phyloP scores from a whole-genome alignment of 1,284 basidiomycete genomes.

The Ustilago hordei region DNA sequence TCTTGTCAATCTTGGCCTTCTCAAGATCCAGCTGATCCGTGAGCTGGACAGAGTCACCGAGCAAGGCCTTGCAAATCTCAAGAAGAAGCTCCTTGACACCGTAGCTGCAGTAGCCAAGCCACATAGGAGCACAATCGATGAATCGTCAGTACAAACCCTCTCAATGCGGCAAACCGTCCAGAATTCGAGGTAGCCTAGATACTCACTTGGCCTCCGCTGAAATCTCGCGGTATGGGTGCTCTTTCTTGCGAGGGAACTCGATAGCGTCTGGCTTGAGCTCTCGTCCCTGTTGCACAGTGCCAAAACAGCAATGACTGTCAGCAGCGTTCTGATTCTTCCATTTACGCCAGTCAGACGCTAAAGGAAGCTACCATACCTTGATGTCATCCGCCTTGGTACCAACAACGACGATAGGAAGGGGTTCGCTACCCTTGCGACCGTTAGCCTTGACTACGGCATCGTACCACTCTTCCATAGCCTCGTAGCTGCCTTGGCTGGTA shows the following conservation, averaged over 20 bases:
- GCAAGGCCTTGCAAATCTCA: slow-evolving; percentile 47
- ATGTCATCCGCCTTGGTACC: slow-evolving; percentile 52
- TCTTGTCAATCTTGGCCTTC: slow-evolving; percentile 41
- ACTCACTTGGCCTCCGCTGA: slow-evolving; percentile 49
- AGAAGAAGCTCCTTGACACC: slow-evolving; percentile 53
- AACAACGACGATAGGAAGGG: slow-evolving; percentile 47
- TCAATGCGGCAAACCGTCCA: neutral
- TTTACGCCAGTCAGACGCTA: neutral
- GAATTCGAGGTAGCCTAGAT: neutral
- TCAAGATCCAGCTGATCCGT: slow-evolving; percentile 44
- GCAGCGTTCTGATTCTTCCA: neutral
- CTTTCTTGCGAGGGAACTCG: slow-evolving; percentile 54
- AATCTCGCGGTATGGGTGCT: slow-evolving; percentile 51
- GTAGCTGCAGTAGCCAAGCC: slow-evolving; percentile 21
- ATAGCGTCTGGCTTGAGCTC: slow-evolving; percentile 51
- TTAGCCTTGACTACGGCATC: slow-evolving; percentile 49
- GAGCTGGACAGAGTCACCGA: slow-evolving; percentile 48
- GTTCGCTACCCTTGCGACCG: slow-evolving; percentile 47
- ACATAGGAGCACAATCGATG: neutral
- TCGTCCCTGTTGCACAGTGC: slow-evolving; percentile 22
- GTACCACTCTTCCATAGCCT: slow-evolving; percentile 52
- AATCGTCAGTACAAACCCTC: neutral
- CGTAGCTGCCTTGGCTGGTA: slow-evolving; percentile 43
- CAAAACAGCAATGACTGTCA: neutral
- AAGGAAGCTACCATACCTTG: slow-evolving; percentile 25